Base-by-base conservation (phyloP, 2,329 filamentous ascomycete genomes). In the Cadophora sp. region DNA sequence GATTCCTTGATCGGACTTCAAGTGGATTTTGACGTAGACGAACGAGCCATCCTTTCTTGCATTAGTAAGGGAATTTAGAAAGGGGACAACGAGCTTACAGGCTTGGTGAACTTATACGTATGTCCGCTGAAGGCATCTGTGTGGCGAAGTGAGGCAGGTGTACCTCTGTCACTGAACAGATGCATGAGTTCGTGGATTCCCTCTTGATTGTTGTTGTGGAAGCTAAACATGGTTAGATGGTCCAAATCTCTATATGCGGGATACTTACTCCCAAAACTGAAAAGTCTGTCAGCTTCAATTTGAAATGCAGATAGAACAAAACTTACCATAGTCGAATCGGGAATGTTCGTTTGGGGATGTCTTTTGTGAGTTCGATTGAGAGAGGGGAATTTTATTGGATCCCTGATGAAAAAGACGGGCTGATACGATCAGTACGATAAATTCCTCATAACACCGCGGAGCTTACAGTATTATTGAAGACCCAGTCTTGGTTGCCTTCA, bases 341-440 rank as follows among this genome's bases (percentile, higher is more conserved):
- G 27, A 30, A 30, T 30, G 27, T 30, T 30, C 27, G 27, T 30
- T 30, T 30, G 27, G 27, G 27, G 90, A 78, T 93, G 84, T 58
- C 89, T 85, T 83, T 93, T 93, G 79, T 93, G 91, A 1, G 89
- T 91, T 80, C 91, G 89, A 69, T 91, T 92, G 78, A 92, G 89
- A 74, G 88, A 80, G 33, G 90, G 90, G 79, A 92, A 93, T 77
- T 93, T 92, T 73, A 85, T 84, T 1, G 90, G 89, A 72, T 93
- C 90, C 45, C 90, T 84, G 24, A 93, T 74, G 81, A 93, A 93
- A 83, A 94, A 94, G 24, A 93, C 84, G 1, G 90, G 91, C 69
- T 74, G 18, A 18, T 30, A 47, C n/a, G 48, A 66, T 71, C 14
- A 71, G 24, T n/a, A 14, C 4, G 7, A 11, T 16, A 16, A 27